Percentiles rank a stretch among this genome's conserved stretches.
Evolutionary conservation across 495 filamentous ascomycete species (phyloP).

Genomic region (Penicillium desertorum): DNA sequence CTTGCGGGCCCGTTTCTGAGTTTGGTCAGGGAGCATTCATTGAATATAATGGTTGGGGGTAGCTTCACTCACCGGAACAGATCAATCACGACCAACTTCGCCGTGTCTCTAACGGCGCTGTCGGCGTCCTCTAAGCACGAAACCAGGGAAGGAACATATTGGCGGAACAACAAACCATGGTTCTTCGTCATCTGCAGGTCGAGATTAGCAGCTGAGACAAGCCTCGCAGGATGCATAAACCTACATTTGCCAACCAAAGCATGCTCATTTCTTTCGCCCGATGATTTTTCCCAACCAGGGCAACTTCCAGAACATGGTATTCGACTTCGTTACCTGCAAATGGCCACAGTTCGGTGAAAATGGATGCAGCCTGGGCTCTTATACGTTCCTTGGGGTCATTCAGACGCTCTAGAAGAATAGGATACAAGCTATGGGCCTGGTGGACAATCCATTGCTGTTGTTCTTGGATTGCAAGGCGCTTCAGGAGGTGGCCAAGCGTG

Average conservation of each 20-base stretch:
- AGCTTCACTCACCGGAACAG: constrained; percentile 68
- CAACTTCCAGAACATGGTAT: constrained; percentile 71
- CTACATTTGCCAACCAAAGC: constrained; percentile 71
- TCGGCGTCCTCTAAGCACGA: constrained; percentile 88
- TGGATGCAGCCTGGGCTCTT: constrained; percentile 65
- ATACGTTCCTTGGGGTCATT: constrained; percentile 86
- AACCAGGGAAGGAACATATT: constrained; percentile 79
- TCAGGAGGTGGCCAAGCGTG: constrained; percentile 78
- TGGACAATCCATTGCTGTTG: constrained; percentile 64
- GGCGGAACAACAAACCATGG: constrained; percentile 72
- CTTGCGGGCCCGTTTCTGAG: constrained; percentile 70
- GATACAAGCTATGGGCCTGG: constrained; percentile 62
- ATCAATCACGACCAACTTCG: constrained; percentile 77
- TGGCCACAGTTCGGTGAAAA: constrained; percentile 69
- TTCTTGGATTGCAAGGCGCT: constrained; percentile 79
- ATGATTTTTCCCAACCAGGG: constrained; percentile 74
- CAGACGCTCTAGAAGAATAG: constrained; percentile 77
- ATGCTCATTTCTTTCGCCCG: constrained; percentile 79
- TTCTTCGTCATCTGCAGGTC: constrained; percentile 69
- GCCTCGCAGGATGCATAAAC: constrained; percentile 34
- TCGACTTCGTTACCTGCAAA: constrained; percentile 70
- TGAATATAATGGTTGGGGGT: constrained; percentile 10
- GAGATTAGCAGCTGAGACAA: constrained; percentile 3
- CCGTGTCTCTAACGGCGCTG: constrained; percentile 75
- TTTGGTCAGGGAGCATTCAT: constrained; percentile 6